phyloP scores from a whole-genome alignment of 495 filamentous ascomycete species.

The Xylaria longipes region DNA sequence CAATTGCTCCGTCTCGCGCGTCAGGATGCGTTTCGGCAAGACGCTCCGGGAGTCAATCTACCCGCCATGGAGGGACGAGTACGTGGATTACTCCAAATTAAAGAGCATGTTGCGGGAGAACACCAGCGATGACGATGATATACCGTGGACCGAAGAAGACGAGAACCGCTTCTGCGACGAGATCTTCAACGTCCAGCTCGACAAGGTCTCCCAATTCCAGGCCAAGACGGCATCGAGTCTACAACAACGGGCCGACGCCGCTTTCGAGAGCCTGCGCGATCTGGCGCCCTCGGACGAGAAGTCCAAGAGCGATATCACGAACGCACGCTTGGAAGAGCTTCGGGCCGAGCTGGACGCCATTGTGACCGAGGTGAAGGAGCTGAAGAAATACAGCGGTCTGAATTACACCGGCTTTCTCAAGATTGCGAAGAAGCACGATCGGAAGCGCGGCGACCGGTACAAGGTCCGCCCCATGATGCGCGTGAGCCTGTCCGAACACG shows the following conservation, averaged over 20 bases:
- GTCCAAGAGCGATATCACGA: slow-evolving; percentile 51
- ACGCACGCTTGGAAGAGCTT: slow-evolving; percentile 68
- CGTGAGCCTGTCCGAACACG: slow-evolving; percentile 81
- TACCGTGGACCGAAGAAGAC: slow-evolving; percentile 92
- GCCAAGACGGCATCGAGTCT: slow-evolving; percentile 73
- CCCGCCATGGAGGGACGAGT: slow-evolving; percentile 87
- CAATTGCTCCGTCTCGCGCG: slow-evolving; percentile 3
- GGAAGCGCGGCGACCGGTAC: slow-evolving; percentile 79
- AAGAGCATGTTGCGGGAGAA: slow-evolving; percentile 87
- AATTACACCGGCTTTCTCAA: slow-evolving; percentile 99
- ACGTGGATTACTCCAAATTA: slow-evolving; percentile 93
- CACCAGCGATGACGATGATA: slow-evolving; percentile 60
- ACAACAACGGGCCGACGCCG: slow-evolving; percentile 67
- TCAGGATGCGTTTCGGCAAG: slow-evolving; percentile 88
- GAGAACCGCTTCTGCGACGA: slow-evolving; percentile 94
- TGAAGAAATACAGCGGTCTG: slow-evolving; percentile 93
- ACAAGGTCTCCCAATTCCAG: slow-evolving; percentile 94
- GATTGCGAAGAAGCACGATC: slow-evolving; percentile 97
- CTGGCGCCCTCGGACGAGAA: slow-evolving; percentile 51
- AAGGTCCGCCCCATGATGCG: slow-evolving; percentile 89
- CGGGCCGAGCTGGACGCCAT: slow-evolving; percentile 83
- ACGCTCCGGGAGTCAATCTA: slow-evolving; percentile 82
- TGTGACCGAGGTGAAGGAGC: slow-evolving; percentile 86
- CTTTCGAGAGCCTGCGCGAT: slow-evolving; percentile 67
- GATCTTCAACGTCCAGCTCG: slow-evolving; percentile 89